Evolutionary conservation across 768 basidiomycete species (phyloP).

Genomic region (Aureoboletus auriporus): DNA sequence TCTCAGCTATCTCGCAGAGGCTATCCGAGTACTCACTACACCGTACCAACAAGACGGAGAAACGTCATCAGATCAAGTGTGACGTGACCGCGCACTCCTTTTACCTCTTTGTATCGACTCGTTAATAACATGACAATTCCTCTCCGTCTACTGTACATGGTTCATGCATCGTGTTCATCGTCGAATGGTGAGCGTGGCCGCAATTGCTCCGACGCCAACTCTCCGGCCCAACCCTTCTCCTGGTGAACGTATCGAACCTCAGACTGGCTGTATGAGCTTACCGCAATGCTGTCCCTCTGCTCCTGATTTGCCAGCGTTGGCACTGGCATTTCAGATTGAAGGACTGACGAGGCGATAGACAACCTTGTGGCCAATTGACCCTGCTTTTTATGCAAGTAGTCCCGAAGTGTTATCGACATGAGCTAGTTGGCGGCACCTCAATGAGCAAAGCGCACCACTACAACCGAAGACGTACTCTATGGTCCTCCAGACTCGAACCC

Average conservation of each 20-base stretch:
- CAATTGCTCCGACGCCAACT: conserved; percentile 33
- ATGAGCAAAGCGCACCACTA: background rate
- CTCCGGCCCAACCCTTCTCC: conserved; percentile 32
- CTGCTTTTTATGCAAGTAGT: conserved; percentile 62
- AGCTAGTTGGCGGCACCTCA: conserved; percentile 38
- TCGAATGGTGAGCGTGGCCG: conserved; percentile 40
- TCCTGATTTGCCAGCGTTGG: conserved; percentile 27
- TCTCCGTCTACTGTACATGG: conserved; percentile 17
- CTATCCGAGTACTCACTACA: conserved; percentile 44
- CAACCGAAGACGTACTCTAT: conserved; percentile 47
- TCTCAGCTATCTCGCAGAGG: conserved; percentile 39
- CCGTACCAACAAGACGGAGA: conserved; percentile 26
- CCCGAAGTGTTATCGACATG: conserved; percentile 59
- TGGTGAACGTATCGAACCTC: conserved; percentile 25
- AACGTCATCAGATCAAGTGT: conserved; percentile 18
- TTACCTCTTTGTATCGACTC: background rate
- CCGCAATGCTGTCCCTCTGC: conserved; percentile 27
- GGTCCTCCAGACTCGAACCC: conserved; percentile 77
- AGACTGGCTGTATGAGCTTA: conserved; percentile 24
- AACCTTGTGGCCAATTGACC: conserved; percentile 17
- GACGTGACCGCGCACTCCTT: background rate
- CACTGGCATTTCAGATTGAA: conserved; percentile 28
- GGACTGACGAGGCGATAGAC: conserved; percentile 22
- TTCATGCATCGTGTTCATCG: conserved; percentile 32
- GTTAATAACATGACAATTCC: background rate